Evolutionary conservation across 2,329 filamentous ascomycete species (phyloP).

Genomic region (Colletotrichum graminicola): DNA sequence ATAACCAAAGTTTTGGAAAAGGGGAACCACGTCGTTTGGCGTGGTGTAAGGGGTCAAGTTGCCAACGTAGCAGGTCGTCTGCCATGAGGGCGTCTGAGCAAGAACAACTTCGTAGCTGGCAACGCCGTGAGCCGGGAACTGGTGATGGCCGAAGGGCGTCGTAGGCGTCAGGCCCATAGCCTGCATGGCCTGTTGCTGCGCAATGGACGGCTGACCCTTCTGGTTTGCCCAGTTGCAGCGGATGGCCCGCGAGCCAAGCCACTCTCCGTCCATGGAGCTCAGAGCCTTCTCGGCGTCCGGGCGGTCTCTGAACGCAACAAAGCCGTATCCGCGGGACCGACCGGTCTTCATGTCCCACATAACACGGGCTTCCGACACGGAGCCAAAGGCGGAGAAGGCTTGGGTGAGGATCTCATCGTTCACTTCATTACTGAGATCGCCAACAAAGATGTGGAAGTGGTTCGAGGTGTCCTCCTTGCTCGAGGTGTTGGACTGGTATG

Average conservation of each 20-base stretch:
- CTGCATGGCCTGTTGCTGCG: constrained; percentile 96
- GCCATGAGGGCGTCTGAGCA: constrained; percentile 94
- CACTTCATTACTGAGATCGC: constrained; percentile 97
- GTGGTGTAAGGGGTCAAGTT: constrained; percentile 98
- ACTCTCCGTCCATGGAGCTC: constrained; percentile 98
- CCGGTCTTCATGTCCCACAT: constrained; percentile 99
- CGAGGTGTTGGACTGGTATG: constrained; percentile 93
- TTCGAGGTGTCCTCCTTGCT: constrained; percentile 98
- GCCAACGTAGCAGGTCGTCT: constrained; percentile 98
- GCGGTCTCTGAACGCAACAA: constrained; percentile 96
- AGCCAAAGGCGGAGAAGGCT: constrained; percentile 95
- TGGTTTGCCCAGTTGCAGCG: constrained; percentile 99
- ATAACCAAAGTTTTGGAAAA: constrained; percentile 99
- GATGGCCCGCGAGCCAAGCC: constrained; percentile 97
- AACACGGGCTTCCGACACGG: constrained; percentile 95
- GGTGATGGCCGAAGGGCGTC: constrained; percentile 95
- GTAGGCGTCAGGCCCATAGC: constrained; percentile 99
- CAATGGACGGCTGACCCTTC: constrained; percentile 99
- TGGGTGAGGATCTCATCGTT: constrained; percentile 95
- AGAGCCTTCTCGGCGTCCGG: constrained; percentile 94
- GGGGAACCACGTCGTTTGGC: constrained; percentile 93
- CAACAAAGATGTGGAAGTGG: constrained; percentile 99
- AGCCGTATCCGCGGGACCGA: constrained; percentile 95
- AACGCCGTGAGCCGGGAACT: constrained; percentile 96
- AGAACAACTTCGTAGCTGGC: constrained; percentile 99